Conservation (phyloP, 108 stramenopile genomes). For the Ochromonas danica region DNA sequence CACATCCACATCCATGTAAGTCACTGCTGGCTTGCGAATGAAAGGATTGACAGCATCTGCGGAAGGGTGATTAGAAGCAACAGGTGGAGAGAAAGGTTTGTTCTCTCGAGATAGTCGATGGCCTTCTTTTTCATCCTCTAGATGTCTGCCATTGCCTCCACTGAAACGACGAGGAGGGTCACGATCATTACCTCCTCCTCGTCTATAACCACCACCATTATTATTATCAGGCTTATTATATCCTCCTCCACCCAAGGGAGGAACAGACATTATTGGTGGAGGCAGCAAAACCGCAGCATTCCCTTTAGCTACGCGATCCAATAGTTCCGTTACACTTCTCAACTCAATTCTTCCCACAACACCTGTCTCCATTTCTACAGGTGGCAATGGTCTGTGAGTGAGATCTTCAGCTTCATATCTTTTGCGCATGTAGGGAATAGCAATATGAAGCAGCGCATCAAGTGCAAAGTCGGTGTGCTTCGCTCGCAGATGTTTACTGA, state of each 20-base stretch:
- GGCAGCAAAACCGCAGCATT: not conserved
- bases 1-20: not conserved
- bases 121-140: not conserved
- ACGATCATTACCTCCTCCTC: not conserved
- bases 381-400: constrained; percentile 20
- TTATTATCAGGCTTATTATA: not conserved
- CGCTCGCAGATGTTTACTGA: not conserved
- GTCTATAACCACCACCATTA: not conserved
- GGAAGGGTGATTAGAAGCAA: not conserved
- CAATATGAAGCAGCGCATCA: not conserved
- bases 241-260: not conserved
- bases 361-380: constrained; percentile 27
- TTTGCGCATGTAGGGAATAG: constrained; percentile 1
- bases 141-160: not conserved
- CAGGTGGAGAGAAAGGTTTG: not conserved
- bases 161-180: not conserved
- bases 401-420: constrained; percentile 33
- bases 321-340: not conserved
- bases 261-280: not conserved
- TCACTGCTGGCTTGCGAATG: not conserved
- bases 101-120: not conserved
- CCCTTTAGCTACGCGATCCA: not conserved
- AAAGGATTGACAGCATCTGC: not conserved
- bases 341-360: not conserved
- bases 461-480: not conserved